Percentiles rank a stretch among this genome's conserved stretches.
Evolutionary conservation across 306 rosid genomes (phyloP).

Genomic region (Carpinus fangiana): DNA sequence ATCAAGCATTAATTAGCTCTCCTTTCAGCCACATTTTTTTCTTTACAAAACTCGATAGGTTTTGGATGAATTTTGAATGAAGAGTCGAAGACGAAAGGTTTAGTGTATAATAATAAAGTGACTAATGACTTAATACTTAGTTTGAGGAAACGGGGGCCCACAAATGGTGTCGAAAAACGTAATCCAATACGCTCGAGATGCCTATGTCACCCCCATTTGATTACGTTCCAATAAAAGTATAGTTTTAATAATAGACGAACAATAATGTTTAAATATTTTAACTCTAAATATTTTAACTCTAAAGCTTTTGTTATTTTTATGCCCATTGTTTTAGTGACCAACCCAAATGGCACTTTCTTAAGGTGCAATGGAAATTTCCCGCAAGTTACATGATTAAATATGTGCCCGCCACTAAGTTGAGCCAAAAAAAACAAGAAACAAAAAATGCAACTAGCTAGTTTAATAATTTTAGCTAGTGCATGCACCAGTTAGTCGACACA

Average conservation of each 20-base stretch:
- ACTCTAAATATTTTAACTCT: conserved; percentile 1
- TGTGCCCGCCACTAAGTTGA: conserved; percentile 1
- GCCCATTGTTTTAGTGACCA: conserved; percentile 13
- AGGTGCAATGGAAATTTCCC: conserved; percentile 39
- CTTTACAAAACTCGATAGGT: conserved; percentile 29
- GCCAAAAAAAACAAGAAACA: not conserved
- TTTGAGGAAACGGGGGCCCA: conserved; percentile 23
- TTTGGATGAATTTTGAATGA: conserved; percentile 33
- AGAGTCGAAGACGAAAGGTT: conserved; percentile 24
- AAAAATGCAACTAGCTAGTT: not conserved
- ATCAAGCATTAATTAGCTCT: conserved; percentile 8
- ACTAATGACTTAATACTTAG: conserved; percentile 28
- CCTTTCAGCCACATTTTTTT: conserved; percentile 27
- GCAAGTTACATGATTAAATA: conserved; percentile 10
- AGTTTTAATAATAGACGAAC: conserved; percentile 7
- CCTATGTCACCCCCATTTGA: conserved; percentile 37
- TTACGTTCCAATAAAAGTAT: conserved; percentile 5
- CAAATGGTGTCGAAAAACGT: conserved; percentile 35
- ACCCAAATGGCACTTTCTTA: conserved; percentile 17
- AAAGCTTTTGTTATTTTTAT: not conserved
- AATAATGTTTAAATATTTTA: not conserved
- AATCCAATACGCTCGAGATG: conserved; percentile 37
- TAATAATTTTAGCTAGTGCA: not conserved
- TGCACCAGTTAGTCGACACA: not conserved
- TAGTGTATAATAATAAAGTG: conserved; percentile 22